Evolutionary conservation across 2,329 filamentous ascomycete genomes (phyloP).

Genomic region (Phialophora macrospora): DNA sequence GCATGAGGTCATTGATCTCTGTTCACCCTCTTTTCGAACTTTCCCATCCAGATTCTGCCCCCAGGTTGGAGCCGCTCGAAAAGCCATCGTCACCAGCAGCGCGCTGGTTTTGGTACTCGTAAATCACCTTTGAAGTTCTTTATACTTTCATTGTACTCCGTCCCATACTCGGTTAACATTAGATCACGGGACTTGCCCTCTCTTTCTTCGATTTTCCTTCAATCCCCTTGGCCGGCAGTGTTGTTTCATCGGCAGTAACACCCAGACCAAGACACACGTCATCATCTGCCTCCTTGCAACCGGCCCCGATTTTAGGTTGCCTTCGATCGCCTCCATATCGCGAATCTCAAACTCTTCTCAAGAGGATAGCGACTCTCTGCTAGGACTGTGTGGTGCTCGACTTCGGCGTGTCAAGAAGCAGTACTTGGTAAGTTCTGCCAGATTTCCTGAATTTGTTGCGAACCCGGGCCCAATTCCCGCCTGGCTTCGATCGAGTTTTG

Average conservation of each 20-base stretch:
- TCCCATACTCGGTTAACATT: background rate
- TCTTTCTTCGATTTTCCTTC: background rate
- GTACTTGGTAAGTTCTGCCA: constrained; percentile 10
- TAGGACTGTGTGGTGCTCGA: background rate
- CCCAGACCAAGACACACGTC: constrained; percentile 27
- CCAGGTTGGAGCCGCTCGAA: constrained; percentile 9
- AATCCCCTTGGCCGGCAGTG: background rate
- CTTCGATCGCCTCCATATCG: constrained; percentile 12
- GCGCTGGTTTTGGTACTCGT: too few species aligned
- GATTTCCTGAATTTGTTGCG: constrained; percentile 10
- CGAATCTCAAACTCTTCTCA: background rate
- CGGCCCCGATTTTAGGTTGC: constrained; percentile 6
- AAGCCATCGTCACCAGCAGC: constrained; percentile 12
- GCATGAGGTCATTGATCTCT: constrained; percentile 31
- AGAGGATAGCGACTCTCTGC: background rate
- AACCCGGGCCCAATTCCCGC: constrained; percentile 30
- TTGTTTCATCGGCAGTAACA: constrained; percentile 23
- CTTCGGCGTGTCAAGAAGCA: background rate
- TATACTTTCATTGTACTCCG: background rate
- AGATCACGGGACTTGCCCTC: constrained; percentile 21
- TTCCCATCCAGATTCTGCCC: constrained; percentile 5
- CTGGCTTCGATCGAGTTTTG: constrained; percentile 18
- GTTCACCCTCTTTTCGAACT: constrained; percentile 15
- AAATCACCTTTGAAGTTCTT: background rate
- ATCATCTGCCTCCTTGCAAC: constrained; percentile 20